Evolutionary conservation across 352 stramenopile species (phyloP).

Genomic region (Pythium aquatile): DNA sequence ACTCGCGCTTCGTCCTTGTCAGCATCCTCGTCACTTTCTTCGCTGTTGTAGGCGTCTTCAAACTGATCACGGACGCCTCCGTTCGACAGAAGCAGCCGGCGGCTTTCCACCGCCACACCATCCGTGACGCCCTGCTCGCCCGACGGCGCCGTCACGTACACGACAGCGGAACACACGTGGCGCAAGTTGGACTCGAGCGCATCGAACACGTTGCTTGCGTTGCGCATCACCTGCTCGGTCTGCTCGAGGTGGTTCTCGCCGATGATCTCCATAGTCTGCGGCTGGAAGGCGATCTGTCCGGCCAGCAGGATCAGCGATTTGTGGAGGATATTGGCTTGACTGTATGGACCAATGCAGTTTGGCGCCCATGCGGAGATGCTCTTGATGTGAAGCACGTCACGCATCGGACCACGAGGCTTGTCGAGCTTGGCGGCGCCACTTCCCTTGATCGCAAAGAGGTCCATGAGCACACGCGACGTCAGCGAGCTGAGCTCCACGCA

Average conservation of each 20-base stretch:
- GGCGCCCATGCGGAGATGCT: slow-evolving; percentile 97
- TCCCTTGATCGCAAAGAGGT: slow-evolving; percentile 87
- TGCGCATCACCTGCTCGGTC: slow-evolving; percentile 54
- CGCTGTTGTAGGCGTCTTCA: slow-evolving; percentile 56
- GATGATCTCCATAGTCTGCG: slow-evolving; percentile 93
- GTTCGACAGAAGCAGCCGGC: slow-evolving; percentile 42
- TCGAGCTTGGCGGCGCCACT: slow-evolving; percentile 62
- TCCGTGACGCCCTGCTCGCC: neutral
- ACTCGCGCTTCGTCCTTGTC: slow-evolving; percentile 55
- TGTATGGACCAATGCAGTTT: slow-evolving; percentile 98
- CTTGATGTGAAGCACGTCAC: slow-evolving; percentile 94
- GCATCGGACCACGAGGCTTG: slow-evolving; percentile 44
- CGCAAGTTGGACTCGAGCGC: slow-evolving; percentile 78
- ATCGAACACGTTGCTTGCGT: slow-evolving; percentile 67
- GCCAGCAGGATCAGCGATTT: slow-evolving; percentile 92
- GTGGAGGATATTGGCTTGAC: slow-evolving; percentile 95
- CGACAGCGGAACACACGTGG: slow-evolving; percentile 60
- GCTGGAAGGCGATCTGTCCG: slow-evolving; percentile 96
- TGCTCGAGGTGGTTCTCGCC: slow-evolving; percentile 42
- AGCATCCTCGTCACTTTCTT: slow-evolving; percentile 74
- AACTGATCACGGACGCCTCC: slow-evolving; percentile 51
- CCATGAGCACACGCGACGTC: slow-evolving; percentile 79
- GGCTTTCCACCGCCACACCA: slow-evolving; percentile 3
- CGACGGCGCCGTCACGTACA: slow-evolving; percentile 46
- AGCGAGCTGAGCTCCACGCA: slow-evolving; percentile 86